Percentiles rank a stretch among this genome's conserved stretches.
Evolutionary conservation across 805 yeast species (phyloP).

Genomic region (Cyberlindnera petersonii): DNA sequence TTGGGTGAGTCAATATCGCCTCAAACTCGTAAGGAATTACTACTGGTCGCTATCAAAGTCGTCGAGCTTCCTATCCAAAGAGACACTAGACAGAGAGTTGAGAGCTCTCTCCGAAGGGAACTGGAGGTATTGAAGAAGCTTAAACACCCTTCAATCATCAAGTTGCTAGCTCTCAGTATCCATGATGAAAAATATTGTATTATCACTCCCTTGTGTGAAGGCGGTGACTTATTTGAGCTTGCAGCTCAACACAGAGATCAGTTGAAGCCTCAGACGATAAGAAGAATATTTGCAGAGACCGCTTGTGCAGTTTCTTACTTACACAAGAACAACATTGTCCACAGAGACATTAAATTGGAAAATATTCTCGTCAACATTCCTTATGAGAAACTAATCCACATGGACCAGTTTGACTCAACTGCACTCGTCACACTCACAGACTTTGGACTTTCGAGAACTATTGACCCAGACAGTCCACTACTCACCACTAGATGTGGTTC

Average conservation of each 20-base stretch:
- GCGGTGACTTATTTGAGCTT: conserved; percentile 81
- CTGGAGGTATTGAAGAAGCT: conserved; percentile 54
- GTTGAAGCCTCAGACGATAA: conserved; percentile 46
- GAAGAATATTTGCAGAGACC: conserved; percentile 67
- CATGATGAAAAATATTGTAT: conserved; percentile 36
- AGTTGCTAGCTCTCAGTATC: conserved; percentile 46
- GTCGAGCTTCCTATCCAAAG: conserved; percentile 38
- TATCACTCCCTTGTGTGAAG: conserved; percentile 71
- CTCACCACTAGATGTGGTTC: conserved; percentile 92
- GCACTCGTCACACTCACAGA: conserved; percentile 68
- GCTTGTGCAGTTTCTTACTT: conserved; percentile 66
- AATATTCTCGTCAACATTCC: conserved; percentile 56
- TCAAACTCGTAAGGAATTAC: conserved; percentile 11
- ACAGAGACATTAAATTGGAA: conserved; percentile 89
- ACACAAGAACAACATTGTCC: conserved; percentile 68
- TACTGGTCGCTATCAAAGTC: conserved; percentile 68
- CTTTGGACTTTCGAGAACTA: conserved; percentile 78
- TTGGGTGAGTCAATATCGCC: conserved; percentile 36
- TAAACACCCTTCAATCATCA: conserved; percentile 67
- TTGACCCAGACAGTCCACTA: conserved; percentile 56
- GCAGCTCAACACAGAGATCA: conserved; percentile 41
- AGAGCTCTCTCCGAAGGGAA: conserved; percentile 68
- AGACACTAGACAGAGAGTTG: conserved; percentile 48
- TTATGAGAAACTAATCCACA: conserved; percentile 28
- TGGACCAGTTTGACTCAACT: conserved; percentile 16